Conservation (phyloP, 169 alveolate genomes). For the Plasmodium chabaudi region DNA sequence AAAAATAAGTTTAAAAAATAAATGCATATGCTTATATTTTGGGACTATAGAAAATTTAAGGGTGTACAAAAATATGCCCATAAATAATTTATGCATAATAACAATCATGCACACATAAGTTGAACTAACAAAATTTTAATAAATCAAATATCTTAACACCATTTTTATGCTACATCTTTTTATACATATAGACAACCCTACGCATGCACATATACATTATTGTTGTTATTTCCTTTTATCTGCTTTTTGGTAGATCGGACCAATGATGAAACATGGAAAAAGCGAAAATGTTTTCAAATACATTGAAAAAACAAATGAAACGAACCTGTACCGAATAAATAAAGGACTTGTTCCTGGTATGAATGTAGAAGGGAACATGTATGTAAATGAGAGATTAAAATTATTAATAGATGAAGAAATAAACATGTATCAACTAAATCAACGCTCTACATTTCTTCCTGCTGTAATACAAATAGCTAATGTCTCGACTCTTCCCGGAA, state of each 20-base stretch:
- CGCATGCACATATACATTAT: background rate
- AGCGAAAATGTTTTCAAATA: slow-evolving; percentile 16
- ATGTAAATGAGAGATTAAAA: slow-evolving; percentile 85
- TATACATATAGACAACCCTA: background rate
- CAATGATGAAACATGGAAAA: slow-evolving; percentile 5
- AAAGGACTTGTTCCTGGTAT: slow-evolving; percentile 89
- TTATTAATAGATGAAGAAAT: slow-evolving; percentile 85
- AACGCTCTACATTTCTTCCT: slow-evolving; percentile 88
- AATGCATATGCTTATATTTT: too few relatives aligned
- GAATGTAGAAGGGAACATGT: slow-evolving; percentile 88
- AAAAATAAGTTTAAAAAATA: too few relatives aligned
- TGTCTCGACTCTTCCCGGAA: slow-evolving; percentile 93
- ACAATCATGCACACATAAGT: background rate
- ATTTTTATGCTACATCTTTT: too few relatives aligned
- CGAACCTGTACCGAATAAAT: slow-evolving; percentile 76
- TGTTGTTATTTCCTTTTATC: background rate
- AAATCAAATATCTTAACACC: too few relatives aligned
- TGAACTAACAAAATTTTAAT: too few relatives aligned
- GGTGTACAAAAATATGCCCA: too few relatives aligned
- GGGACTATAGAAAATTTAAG: too few relatives aligned
- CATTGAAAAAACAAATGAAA: slow-evolving; percentile 38
- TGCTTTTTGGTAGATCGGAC: background rate
- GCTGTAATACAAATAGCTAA: slow-evolving; percentile 91
- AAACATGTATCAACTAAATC: slow-evolving; percentile 61
- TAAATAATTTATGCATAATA: background rate